phyloP scores from a whole-genome alignment of 352 stramenopile species.

The Pythium sukuiense region DNA sequence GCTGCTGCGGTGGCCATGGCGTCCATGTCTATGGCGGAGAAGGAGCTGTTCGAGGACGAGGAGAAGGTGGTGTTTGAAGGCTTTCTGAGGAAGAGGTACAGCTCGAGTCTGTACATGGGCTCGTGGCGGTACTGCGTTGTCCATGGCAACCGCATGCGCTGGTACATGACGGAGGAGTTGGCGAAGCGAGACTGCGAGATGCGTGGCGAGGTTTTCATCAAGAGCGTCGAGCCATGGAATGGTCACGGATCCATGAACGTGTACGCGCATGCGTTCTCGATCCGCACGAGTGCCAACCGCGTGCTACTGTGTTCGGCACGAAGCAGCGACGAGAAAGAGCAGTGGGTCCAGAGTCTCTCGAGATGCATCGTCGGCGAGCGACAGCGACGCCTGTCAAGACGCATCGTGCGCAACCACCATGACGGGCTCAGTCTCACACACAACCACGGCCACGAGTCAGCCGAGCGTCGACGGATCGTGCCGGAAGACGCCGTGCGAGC shows the following conservation, averaged over 20 bases:
- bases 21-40: conserved; percentile 13
- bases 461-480: conserved; percentile 47
- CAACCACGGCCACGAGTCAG: conserved; percentile 25
- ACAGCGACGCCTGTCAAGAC: conserved; percentile 21
- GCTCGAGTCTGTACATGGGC: conserved; percentile 71
- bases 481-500: conserved; percentile 47
- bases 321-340: conserved; percentile 38
- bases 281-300: conserved; percentile 56
- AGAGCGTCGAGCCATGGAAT: conserved; percentile 58
- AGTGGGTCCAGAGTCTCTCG: conserved; percentile 49
- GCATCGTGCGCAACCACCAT: conserved; percentile 24
- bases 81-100: conserved; percentile 70
- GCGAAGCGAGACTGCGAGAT: conserved; percentile 48
- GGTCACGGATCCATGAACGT: conserved; percentile 51
- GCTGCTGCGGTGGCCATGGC: conserved; percentile 11
- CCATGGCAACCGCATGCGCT: conserved; percentile 56
- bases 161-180: conserved; percentile 62
- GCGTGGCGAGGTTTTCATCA: conserved; percentile 63
- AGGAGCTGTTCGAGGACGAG: conserved; percentile 14
- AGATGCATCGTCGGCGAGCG: conserved; percentile 30
- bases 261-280: conserved; percentile 58
- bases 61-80: conserved; percentile 39
- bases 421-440: conserved; percentile 11
- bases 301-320: conserved; percentile 63
- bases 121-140: conserved; percentile 75